These are phyloP conservation scores for Podila clonocystis DNA, from an alignment of 192 early-diverging fungal species.

Conservation along the genomic window DNA sequence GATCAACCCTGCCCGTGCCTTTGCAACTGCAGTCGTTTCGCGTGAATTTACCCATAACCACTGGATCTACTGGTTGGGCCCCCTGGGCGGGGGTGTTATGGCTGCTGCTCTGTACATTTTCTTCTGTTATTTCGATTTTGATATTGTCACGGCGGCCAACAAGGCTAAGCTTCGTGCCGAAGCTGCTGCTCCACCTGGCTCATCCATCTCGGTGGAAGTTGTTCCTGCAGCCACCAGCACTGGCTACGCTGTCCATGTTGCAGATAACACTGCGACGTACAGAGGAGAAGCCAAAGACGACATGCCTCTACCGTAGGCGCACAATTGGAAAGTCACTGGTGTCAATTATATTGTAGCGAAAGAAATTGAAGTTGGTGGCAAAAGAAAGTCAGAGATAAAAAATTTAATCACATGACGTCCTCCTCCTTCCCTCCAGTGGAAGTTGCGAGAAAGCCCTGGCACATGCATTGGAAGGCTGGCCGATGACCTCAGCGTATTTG, in stretches of 20 bases:
- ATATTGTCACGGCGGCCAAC: constrained; percentile 14
- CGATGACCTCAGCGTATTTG: too few species aligned
- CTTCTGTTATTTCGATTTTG: constrained; percentile 30
- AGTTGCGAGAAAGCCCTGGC: too few species aligned
- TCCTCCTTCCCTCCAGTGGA: too few species aligned
- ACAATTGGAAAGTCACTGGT: too few species aligned
- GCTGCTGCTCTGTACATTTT: constrained; percentile 43
- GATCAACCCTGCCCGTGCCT: constrained; percentile 73
- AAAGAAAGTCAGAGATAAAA: too few species aligned
- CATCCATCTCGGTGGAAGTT: constrained; percentile 8
- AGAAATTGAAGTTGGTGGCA: too few species aligned
- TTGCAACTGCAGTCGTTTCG: constrained; percentile 66
- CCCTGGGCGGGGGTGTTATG: constrained; percentile 55
- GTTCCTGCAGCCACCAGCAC: not conserved
- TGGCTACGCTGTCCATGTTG: not conserved
- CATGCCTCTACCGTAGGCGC: not conserved
- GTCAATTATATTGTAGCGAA: too few species aligned
- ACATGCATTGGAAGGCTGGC: too few species aligned
- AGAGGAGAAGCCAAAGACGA: not conserved
- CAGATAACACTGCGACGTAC: not conserved
- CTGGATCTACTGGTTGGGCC: constrained; percentile 72
- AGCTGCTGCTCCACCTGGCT: constrained; percentile 1
- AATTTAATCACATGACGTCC: too few species aligned
- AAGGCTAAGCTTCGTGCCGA: constrained; percentile 13
- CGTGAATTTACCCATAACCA: constrained; percentile 57